Conservation (phyloP, 2,329 filamentous ascomycete genomes). For the Botrytis tulipae region DNA sequence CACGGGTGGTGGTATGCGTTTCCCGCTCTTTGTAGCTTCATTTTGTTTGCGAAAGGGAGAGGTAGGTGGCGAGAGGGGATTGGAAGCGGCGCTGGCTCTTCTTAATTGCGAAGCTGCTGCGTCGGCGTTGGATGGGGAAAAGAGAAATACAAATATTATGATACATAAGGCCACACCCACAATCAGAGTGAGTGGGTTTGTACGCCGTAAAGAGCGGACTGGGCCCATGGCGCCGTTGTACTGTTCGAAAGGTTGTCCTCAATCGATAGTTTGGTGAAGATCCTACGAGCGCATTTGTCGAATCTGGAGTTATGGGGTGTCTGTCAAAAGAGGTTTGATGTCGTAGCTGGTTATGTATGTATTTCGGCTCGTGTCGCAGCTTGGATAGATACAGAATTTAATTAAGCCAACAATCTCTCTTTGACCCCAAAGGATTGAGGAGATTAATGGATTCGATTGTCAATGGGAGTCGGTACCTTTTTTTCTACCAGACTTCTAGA, state of each 20-base stretch:
- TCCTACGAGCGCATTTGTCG: conserved; percentile 29
- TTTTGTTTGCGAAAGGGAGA: conserved; percentile 69
- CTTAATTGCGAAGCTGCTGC: conserved; percentile 48
- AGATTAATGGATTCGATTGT: not conserved
- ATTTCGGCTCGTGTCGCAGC: conserved; percentile 11
- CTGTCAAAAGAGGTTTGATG: not conserved
- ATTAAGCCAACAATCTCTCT: not conserved
- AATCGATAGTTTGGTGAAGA: conserved; percentile 27
- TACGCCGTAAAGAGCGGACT: conserved; percentile 71
- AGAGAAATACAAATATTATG: conserved; percentile 65
- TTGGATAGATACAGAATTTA: not conserved
- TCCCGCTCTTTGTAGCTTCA: conserved; percentile 50
- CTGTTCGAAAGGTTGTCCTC: conserved; percentile 32
- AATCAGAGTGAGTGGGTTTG: conserved; percentile 72
- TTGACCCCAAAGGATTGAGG: not conserved
- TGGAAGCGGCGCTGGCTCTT: conserved; percentile 59
- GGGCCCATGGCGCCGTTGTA: conserved; percentile 50
- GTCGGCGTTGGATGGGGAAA: conserved; percentile 51
- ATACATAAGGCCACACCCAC: conserved; percentile 71
- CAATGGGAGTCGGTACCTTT: not conserved
- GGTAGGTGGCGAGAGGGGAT: conserved; percentile 71
- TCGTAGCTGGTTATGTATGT: not conserved
- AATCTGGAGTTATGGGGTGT: conserved; percentile 3
- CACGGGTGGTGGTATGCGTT: conserved; percentile 72
- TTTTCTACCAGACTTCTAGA: not conserved